Evolutionary conservation across 495 filamentous ascomycete genomes (phyloP), one percentile per base, ranked within the genome.

Genomic region (Aspergillus bridgeri): DNA sequence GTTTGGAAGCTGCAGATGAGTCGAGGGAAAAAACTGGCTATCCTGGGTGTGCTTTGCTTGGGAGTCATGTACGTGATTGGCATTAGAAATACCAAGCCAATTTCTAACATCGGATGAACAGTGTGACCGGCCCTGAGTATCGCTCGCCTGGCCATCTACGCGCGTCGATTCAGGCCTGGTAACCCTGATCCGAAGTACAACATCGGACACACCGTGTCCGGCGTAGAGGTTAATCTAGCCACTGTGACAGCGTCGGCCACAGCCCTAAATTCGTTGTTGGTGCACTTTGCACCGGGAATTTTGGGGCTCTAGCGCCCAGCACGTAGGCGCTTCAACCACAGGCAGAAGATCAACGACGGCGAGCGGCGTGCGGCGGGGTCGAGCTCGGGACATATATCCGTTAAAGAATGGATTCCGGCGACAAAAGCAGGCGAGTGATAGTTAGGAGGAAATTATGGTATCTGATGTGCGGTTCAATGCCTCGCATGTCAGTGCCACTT

Each of bases 211-310:
- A 69, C 74, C 45, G 79, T 72, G 23, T 82, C 78, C 0, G 80
- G 70, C 43, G 71, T 84, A 21, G 82, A 83, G 65, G 77, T 75
- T 5, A 82, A 83, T 65, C 66, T 83, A 6, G 82, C 80, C 3
- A 68, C 83, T 48, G 74, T 83, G 23, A 79, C 79, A 11, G 80
- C 79, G 11, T 83, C 65, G 33, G 67, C n/a, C 0, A 67, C 70
- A 5, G 64, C 70, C 0, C 48, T 71, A 55, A 69, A 69, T 38
- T 38, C 33, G 4, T 15, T 38, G 33, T 38, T 38, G 11, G 17
- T 13, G 33, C 33, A 3, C 13, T 38, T 38, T 38, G 33, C 33
- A 3, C 33, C 33, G 11, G 33, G 33, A 15, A 13, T 38, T n/a
- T 13, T 38, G 33, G 33, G 33, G 33, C 2, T 38, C 33, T 13